phyloP scores from a whole-genome alignment of 257 asterid genomes.

The Rhazya stricta region DNA sequence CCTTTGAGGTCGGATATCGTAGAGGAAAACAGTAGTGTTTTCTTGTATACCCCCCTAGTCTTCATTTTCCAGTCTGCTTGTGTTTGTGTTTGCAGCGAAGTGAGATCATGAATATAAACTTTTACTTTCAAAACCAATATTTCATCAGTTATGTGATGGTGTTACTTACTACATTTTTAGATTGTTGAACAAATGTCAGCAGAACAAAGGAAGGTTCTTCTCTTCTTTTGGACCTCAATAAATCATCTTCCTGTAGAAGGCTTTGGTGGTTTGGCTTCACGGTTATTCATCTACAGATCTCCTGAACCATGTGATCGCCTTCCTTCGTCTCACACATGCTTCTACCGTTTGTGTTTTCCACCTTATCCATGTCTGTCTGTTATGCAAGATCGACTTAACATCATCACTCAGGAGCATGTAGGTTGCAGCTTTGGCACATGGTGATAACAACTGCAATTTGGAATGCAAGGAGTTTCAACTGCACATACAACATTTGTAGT shows the following conservation, averaged over 20 bases:
- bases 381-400: constrained; percentile 53
- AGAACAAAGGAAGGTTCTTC: constrained; percentile 78
- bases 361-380: constrained; percentile 46
- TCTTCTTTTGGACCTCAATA: constrained; percentile 95
- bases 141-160: neutral
- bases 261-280: constrained; percentile 78
- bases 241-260: constrained; percentile 86
- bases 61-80: neutral
- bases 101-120: neutral
- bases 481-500: constrained; percentile 41
- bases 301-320: constrained; percentile 55
- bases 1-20: neutral
- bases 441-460: constrained; percentile 32
- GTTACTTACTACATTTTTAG: constrained; percentile 30
- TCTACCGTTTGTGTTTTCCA: constrained; percentile 79
- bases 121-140: neutral
- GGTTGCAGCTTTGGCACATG: constrained; percentile 94
- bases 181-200: constrained; percentile 61
- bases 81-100: neutral
- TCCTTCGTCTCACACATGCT: constrained; percentile 96
- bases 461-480: constrained; percentile 23
- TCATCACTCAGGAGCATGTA: constrained; percentile 84
- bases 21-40: neutral
- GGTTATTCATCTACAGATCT: constrained; percentile 58
- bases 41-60: neutral